Percentiles rank a stretch among this genome's conserved stretches.
phyloP scores from a whole-genome alignment of 1,284 basidiomycete genomes.

The Thelephora terrestris region DNA sequence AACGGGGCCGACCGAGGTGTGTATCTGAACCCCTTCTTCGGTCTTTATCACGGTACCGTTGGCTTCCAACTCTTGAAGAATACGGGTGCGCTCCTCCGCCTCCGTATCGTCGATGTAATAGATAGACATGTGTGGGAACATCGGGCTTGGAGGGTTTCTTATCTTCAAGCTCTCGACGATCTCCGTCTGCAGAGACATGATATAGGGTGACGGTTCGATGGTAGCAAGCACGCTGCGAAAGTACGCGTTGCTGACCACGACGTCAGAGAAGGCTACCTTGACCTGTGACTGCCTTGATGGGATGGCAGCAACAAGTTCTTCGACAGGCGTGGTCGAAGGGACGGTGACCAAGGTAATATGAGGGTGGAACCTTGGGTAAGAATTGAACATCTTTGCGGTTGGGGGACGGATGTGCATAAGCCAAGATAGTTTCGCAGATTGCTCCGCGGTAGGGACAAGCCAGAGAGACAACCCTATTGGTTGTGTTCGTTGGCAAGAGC shows the following conservation, averaged over 20 bases:
- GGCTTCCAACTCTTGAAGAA: conserved; percentile 27
- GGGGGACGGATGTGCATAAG: conserved; percentile 33
- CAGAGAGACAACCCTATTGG: conserved; percentile 46
- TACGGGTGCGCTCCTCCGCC: conserved; percentile 25
- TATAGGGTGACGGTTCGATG: conserved; percentile 26
- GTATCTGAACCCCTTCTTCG: conserved; percentile 18
- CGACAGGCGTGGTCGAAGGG: conserved; percentile 22
- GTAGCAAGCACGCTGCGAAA: conserved; percentile 61
- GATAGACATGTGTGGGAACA: conserved; percentile 60
- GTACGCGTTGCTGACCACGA: conserved; percentile 49
- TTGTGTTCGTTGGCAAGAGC: background rate
- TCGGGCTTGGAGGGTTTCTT: conserved; percentile 37
- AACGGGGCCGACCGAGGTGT: conserved; percentile 20
- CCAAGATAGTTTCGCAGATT: conserved; percentile 29
- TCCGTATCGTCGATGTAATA: conserved; percentile 60
- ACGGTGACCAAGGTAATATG: conserved; percentile 61
- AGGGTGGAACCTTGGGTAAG: conserved; percentile 52
- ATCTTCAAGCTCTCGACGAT: conserved; percentile 32
- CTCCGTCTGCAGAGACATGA: conserved; percentile 30
- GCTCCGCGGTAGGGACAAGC: conserved; percentile 42
- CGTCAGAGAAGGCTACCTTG: conserved; percentile 36
- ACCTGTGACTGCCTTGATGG: conserved; percentile 25
- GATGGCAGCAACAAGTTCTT: conserved; percentile 31
- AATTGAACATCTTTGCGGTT: conserved; percentile 21
- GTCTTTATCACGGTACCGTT: conserved; percentile 23